phyloP scores from a whole-genome alignment of 2,329 filamentous ascomycete species.

The Alternaria postmessia region DNA sequence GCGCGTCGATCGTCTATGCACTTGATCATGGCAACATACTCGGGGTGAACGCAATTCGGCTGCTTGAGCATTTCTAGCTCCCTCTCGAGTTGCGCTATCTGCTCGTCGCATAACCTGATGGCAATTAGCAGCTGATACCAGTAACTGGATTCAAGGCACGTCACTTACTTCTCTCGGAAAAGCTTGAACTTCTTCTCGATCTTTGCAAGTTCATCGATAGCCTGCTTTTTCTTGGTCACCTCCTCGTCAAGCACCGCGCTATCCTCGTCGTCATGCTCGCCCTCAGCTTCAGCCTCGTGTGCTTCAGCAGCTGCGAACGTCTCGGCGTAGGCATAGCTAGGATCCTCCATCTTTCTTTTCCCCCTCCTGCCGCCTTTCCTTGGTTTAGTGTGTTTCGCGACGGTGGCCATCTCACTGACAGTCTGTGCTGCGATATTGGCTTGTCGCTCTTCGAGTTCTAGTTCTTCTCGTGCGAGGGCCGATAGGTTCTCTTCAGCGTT shows the following conservation, averaged over 20 bases:
- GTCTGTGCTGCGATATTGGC: conserved; percentile 45
- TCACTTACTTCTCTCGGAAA: conserved; percentile 78
- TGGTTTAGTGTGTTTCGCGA: conserved; percentile 48
- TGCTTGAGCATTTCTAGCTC: conserved; percentile 69
- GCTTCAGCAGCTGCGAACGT: conserved; percentile 70
- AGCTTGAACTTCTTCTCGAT: conserved; percentile 90
- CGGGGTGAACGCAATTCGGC: conserved; percentile 76
- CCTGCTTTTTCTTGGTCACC: conserved; percentile 78
- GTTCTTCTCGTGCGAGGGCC: conserved; percentile 41
- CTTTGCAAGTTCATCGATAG: conserved; percentile 78
- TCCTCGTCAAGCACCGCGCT: conserved; percentile 49
- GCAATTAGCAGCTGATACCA: conserved; percentile 28
- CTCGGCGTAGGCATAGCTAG: conserved; percentile 37
- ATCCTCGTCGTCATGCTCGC: conserved; percentile 56
- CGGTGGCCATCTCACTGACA: conserved; percentile 45
- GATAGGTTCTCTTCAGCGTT: conserved; percentile 50
- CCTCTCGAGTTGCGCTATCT: conserved; percentile 79
- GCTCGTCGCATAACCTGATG: conserved; percentile 84
- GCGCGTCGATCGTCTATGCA: conserved; percentile 83
- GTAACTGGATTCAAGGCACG: not conserved
- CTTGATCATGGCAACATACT: conserved; percentile 88
- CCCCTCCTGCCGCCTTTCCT: conserved; percentile 54
- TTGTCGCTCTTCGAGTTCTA: conserved; percentile 46
- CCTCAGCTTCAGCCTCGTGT: conserved; percentile 61
- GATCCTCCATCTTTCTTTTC: conserved; percentile 61